Conservation (phyloP, 495 filamentous ascomycete genomes). For the Podospora fimiseda region DNA sequence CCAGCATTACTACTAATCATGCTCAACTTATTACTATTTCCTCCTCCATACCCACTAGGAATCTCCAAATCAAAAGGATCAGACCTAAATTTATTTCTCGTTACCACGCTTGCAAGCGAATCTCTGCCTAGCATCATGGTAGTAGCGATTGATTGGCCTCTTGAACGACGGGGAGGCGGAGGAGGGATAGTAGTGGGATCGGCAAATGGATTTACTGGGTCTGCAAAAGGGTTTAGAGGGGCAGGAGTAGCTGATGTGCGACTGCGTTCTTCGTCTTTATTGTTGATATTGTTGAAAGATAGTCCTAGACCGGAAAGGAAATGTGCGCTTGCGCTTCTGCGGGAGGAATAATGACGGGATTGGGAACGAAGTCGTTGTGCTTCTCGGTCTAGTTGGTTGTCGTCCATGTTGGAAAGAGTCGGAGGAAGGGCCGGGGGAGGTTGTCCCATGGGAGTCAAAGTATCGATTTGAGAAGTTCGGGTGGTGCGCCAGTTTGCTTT, state of each 20-base stretch:
- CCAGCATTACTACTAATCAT: too few relatives aligned
- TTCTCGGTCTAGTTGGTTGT: conserved; percentile 29
- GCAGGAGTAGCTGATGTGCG: conserved; percentile 33
- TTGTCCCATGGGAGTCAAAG: neutral
- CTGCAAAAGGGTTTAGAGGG: conserved; percentile 16
- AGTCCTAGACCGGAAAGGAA: conserved; percentile 38
- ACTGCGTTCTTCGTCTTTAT: conserved; percentile 31
- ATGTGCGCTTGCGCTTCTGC: conserved; percentile 25
- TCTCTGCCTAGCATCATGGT: too few relatives aligned
- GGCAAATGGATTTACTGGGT: neutral
- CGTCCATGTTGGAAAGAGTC: conserved; percentile 31
- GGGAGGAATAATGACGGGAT: conserved; percentile 20
- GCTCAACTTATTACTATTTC: too few relatives aligned
- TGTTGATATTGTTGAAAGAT: conserved; percentile 29
- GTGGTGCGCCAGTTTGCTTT: conserved; percentile 6
- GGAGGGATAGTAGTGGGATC: neutral
- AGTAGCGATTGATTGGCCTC: neutral
- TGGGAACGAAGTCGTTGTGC: conserved; percentile 25
- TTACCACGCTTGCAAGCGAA: too few relatives aligned
- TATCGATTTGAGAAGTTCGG: conserved; percentile 8
- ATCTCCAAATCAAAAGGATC: too few relatives aligned
- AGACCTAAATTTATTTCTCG: too few relatives aligned
- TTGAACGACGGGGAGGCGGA: neutral
- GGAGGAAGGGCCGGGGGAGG: neutral
- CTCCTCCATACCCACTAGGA: too few relatives aligned